These are phyloP conservation scores for Lactifluus subvellereus DNA, from an alignment of 768 basidiomycete genomes.

Conservation along the genomic window DNA sequence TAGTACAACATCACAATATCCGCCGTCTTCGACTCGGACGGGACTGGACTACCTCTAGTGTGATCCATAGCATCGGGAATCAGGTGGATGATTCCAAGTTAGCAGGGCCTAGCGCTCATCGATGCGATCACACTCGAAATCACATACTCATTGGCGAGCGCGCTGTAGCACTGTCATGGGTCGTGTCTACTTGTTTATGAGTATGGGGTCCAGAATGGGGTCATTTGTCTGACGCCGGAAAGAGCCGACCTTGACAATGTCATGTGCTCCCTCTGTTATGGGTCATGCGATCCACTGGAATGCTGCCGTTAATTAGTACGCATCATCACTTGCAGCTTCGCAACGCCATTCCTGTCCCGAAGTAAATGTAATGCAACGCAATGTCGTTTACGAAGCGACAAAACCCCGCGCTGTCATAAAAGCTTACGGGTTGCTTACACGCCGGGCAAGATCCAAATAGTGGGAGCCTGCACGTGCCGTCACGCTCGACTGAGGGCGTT, in stretches of 20 bases:
- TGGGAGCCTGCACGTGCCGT: not conserved
- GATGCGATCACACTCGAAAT: not conserved
- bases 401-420: not conserved
- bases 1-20: not conserved
- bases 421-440: not conserved
- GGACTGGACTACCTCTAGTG: not conserved
- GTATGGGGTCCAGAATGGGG: not conserved
- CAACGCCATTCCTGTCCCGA: not conserved
- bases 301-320: not conserved
- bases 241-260: not conserved
- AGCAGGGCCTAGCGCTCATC: not conserved
- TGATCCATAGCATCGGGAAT: not conserved
- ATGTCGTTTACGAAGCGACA: not conserved
- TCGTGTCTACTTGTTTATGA: not conserved
- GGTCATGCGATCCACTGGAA: not conserved
- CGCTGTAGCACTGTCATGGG: not conserved
- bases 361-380: not conserved
- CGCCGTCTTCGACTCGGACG: not conserved
- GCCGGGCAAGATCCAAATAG: not conserved
- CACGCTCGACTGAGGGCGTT: not conserved
- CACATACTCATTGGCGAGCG: not conserved
- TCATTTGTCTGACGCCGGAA: not conserved
- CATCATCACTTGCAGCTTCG: not conserved
- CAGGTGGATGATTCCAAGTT: not conserved
- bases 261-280: conserved; percentile 5